Conservation (phyloP, 1,139 yeast species). For the Kazachstania sp. region DNA sequence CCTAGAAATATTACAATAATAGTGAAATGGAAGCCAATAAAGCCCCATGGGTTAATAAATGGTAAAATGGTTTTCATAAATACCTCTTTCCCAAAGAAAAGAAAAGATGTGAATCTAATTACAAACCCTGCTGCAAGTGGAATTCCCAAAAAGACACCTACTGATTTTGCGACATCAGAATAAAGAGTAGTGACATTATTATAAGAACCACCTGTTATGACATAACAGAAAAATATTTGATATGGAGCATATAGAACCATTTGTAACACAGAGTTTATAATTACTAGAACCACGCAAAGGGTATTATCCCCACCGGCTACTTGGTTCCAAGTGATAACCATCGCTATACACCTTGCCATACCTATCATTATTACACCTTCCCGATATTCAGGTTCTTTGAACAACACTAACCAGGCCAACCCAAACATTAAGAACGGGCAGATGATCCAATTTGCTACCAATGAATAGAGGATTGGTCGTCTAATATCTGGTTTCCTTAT, state of each 20-base stretch:
- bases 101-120: constrained; percentile 33
- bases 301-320: constrained; percentile 46
- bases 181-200: constrained; percentile 30
- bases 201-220: constrained; percentile 28
- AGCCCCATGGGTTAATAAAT: constrained; percentile 42
- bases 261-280: constrained; percentile 46
- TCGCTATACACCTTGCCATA: constrained; percentile 53
- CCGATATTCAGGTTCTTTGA: constrained; percentile 43
- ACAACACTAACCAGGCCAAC: constrained; percentile 47
- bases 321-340: constrained; percentile 57
- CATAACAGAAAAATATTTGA: constrained; percentile 41
- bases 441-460: constrained; percentile 47
- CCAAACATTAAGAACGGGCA: constrained; percentile 54
- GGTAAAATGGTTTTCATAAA: constrained; percentile 35
- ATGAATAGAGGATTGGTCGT: constrained; percentile 35
- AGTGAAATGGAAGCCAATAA: constrained; percentile 46
- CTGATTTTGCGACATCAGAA: constrained; percentile 42
- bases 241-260: constrained; percentile 49
- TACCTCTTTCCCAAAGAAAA: constrained; percentile 27
- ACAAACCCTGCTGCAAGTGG: constrained; percentile 43
- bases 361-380: constrained; percentile 53
- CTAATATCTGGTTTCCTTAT: constrained; percentile 25
- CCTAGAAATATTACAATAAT: constrained; percentile 46
- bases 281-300: constrained; percentile 46
- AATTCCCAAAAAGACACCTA: constrained; percentile 47